phyloP scores from a whole-genome alignment of 2,329 filamentous ascomycete species.

The Scytalidium sp. region DNA sequence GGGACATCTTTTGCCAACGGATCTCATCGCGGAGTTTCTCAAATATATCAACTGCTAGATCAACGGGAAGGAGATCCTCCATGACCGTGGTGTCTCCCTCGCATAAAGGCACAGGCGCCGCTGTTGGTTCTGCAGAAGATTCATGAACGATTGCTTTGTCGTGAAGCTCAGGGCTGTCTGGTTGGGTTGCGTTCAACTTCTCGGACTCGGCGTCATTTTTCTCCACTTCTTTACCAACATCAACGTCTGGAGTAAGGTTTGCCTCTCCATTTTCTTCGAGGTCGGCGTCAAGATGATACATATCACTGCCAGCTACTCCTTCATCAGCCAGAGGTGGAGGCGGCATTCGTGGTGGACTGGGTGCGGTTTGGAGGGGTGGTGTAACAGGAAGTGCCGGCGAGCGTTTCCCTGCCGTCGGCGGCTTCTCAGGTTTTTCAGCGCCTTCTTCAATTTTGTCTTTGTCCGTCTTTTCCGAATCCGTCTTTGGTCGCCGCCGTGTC shows the following conservation, averaged over 20 bases:
- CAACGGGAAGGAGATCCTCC: slow-evolving; percentile 61
- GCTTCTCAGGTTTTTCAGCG: not conserved
- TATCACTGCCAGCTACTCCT: too few relatives aligned
- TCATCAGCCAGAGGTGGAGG: too few relatives aligned
- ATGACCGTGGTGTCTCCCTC: slow-evolving; percentile 80
- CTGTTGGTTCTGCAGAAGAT: not conserved
- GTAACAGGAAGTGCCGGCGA: not conserved
- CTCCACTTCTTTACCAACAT: too few relatives aligned
- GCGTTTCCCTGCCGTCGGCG: not conserved
- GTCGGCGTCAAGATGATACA: too few relatives aligned
- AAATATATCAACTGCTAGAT: slow-evolving; percentile 61
- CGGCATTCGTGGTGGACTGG: not conserved
- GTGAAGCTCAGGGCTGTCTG: too few relatives aligned
- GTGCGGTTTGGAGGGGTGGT: not conserved
- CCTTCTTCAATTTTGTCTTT: not conserved
- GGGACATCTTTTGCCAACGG: slow-evolving; percentile 87
- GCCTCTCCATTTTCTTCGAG: too few relatives aligned
- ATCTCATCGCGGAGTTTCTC: slow-evolving; percentile 70
- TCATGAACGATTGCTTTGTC: not conserved
- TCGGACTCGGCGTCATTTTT: too few relatives aligned
- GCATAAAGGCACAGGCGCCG: slow-evolving; percentile 49
- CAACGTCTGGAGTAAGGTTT: too few relatives aligned
- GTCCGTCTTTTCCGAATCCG: not conserved
- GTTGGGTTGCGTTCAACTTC: too few relatives aligned
- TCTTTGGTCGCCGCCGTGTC: slow-evolving; percentile 20